Evolutionary conservation across 345 rosid genomes (phyloP).

Genomic region (Heritiera littoralis): DNA sequence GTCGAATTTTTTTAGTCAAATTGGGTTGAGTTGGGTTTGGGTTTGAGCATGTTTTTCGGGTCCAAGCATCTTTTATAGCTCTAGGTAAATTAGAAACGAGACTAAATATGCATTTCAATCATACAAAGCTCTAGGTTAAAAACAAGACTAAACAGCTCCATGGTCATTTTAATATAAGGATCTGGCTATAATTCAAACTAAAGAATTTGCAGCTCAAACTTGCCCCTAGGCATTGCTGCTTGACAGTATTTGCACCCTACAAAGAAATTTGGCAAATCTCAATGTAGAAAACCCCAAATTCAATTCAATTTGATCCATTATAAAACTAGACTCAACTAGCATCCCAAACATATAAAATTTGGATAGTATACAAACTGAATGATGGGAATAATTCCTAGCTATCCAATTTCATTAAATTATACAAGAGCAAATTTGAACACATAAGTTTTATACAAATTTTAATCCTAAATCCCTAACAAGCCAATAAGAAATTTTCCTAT

Average conservation of each 20-base stretch:
- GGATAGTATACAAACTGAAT: background rate
- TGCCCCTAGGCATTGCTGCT: background rate
- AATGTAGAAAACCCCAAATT: background rate
- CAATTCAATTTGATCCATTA: background rate
- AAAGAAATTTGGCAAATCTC: background rate
- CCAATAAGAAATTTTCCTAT: background rate
- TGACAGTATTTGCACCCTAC: background rate
- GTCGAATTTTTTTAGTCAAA: no score
- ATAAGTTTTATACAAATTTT: background rate
- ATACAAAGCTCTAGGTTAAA: background rate
- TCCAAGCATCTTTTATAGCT: no score
- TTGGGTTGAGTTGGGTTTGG: no score
- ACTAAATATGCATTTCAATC: background rate
- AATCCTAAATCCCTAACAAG: background rate
- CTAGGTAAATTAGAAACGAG: background rate
- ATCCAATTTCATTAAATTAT: background rate
- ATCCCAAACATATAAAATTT: background rate
- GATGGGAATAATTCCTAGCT: background rate
- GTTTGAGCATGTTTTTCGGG: no score
- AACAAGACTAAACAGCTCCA: background rate
- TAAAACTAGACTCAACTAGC: background rate
- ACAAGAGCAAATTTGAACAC: background rate
- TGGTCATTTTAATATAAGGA: no score
- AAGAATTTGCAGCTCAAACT: background rate
- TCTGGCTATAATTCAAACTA: background rate